Evolutionary conservation across 169 alveolate species (phyloP).

Genomic region (Prorocentrum cordatum): DNA sequence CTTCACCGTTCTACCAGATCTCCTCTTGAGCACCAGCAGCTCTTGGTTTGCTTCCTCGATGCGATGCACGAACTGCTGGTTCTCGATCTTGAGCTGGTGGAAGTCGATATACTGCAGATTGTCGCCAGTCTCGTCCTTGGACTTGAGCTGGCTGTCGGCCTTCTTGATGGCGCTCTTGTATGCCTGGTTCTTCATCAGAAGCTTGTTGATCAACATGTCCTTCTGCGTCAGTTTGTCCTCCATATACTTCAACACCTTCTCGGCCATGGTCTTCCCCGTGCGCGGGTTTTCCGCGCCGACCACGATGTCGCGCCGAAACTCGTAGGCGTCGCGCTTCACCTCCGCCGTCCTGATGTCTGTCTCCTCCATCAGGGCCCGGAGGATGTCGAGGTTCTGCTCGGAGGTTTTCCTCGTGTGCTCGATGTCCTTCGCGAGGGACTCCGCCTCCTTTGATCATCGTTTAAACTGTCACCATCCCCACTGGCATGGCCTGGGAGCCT

Average conservation of each 20-base stretch:
- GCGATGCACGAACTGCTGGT: conserved; percentile 83
- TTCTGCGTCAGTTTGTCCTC: conserved; percentile 80
- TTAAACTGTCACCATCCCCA: no score
- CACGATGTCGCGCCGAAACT: conserved; percentile 73
- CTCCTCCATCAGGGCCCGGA: conserved; percentile 66
- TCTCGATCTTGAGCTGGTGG: conserved; percentile 87
- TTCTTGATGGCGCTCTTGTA: conserved; percentile 78
- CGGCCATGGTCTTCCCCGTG: conserved; percentile 87
- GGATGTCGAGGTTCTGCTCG: conserved; percentile 56
- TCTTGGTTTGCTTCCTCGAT: conserved; percentile 85
- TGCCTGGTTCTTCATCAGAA: conserved; percentile 76
- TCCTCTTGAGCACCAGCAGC: conserved; percentile 77
- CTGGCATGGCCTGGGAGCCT: no score
- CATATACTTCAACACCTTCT: conserved; percentile 80
- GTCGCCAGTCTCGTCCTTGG: conserved; percentile 60
- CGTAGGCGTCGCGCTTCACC: conserved; percentile 70
- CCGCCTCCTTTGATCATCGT: no score
- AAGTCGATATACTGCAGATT: conserved; percentile 77
- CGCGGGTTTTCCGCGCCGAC: conserved; percentile 76
- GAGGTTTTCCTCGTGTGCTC: conserved; percentile 52
- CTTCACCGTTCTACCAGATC: conserved; percentile 74
- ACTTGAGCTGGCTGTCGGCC: conserved; percentile 46
- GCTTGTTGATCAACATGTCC: conserved; percentile 80
- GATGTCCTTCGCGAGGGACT: conserved; percentile 44
- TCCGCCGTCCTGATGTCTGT: conserved; percentile 70